Percentiles rank a stretch among this genome's conserved stretches.
Conservation (phyloP, 2,329 filamentous ascomycete species). For the Hortaea werneckii region DNA sequence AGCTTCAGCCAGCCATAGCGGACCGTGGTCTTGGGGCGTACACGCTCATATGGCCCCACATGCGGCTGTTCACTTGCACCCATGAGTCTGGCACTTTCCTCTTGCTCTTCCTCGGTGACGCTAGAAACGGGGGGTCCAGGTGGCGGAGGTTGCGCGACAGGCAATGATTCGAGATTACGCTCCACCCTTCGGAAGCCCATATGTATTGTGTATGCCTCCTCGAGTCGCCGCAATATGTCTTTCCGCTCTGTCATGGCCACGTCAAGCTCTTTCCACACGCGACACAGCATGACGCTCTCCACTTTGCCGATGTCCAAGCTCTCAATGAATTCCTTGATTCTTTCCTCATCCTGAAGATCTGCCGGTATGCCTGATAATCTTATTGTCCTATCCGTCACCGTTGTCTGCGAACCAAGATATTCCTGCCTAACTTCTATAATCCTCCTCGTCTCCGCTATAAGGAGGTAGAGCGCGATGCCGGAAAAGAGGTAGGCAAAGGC, state of each 20-base stretch:
- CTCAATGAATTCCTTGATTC: conserved; percentile 79
- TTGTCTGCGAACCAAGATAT: conserved; percentile 86
- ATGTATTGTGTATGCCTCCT: conserved; percentile 73
- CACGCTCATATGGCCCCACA: conserved; percentile 34
- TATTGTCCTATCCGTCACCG: conserved; percentile 91
- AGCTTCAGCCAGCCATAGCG: conserved; percentile 70
- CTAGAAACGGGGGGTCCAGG: conserved; percentile 22
- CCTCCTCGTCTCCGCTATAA: conserved; percentile 71
- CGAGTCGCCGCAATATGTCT: conserved; percentile 58
- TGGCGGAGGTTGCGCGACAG: conserved; percentile 39
- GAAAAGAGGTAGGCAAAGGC: conserved; percentile 94
- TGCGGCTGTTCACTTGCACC: conserved; percentile 29
- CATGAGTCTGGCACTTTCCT: conserved; percentile 21
- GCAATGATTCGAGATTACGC: conserved; percentile 38
- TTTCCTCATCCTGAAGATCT: conserved; percentile 68
- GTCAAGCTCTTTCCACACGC: conserved; percentile 78
- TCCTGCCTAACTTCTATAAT: conserved; percentile 81
- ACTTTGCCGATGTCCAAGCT: conserved; percentile 82
- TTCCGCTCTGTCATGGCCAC: conserved; percentile 58
- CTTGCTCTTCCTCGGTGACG: conserved; percentile 20
- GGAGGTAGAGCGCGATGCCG: conserved; percentile 66
- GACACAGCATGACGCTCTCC: conserved; percentile 75
- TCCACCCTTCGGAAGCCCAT: conserved; percentile 48
- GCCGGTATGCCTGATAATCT: conserved; percentile 77
- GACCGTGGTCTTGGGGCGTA: conserved; percentile 59